These are phyloP conservation scores for Daldinia loculata DNA, from an alignment of 495 filamentous ascomycete genomes.

Conservation along the genomic window DNA sequence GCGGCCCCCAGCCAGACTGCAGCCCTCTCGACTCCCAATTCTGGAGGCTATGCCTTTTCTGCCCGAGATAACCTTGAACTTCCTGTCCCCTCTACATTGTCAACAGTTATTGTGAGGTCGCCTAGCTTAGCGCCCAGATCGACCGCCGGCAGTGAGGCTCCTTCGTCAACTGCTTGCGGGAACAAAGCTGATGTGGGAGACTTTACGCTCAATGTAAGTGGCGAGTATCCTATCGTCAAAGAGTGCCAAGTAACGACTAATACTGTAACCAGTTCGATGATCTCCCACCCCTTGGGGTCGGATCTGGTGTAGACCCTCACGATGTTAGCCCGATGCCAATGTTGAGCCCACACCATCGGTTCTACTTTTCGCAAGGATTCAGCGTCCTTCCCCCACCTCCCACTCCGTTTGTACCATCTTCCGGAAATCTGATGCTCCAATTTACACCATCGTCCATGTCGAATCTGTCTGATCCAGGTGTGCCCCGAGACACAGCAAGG, in stretches of 20 bases:
- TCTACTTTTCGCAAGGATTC: slow-evolving; percentile 53
- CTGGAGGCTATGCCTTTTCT: slow-evolving; percentile 41
- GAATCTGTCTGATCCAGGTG: slow-evolving; percentile 29
- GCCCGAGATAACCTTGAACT: slow-evolving; percentile 31
- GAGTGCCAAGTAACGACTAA: slow-evolving; percentile 10
- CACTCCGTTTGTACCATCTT: slow-evolving; percentile 48
- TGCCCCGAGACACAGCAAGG: slow-evolving; percentile 38
- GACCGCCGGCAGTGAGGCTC: slow-evolving; percentile 9
- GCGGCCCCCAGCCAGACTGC: background rate
- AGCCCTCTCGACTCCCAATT: background rate
- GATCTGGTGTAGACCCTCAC: slow-evolving; percentile 34
- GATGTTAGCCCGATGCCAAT: slow-evolving; percentile 41
- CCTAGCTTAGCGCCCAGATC: background rate
- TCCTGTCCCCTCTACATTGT: slow-evolving; percentile 34
- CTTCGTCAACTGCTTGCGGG: slow-evolving; percentile 43
- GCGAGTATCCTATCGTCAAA: background rate
- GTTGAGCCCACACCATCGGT: slow-evolving; percentile 53
- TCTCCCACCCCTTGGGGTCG: slow-evolving; percentile 40
- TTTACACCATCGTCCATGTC: slow-evolving; percentile 45
- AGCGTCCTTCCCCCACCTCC: slow-evolving; percentile 41
- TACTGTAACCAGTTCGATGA: slow-evolving; percentile 51
- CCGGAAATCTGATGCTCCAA: slow-evolving; percentile 50
- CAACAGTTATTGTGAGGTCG: slow-evolving; percentile 41
- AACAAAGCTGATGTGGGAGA: slow-evolving; percentile 43
- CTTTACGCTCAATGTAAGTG: slow-evolving; percentile 45